Evolutionary conservation across 257 asterid genomes (phyloP).

Genomic region (Ligustrum vulgare): DNA sequence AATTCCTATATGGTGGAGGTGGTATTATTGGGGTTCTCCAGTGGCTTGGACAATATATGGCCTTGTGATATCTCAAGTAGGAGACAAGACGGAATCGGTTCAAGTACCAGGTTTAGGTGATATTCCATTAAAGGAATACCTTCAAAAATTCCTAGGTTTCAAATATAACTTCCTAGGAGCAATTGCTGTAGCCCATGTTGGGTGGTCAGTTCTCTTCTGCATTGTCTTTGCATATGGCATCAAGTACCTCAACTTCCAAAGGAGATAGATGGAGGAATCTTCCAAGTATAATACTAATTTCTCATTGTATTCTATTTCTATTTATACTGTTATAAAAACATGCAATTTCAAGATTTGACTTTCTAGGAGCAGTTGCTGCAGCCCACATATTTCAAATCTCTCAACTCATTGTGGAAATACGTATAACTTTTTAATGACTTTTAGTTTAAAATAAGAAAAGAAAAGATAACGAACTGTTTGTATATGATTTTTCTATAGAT

Average conservation of each 20-base stretch:
- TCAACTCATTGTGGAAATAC: neutral
- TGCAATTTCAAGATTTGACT: neutral
- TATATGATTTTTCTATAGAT: too few relatives aligned
- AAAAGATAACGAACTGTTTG: too few relatives aligned
- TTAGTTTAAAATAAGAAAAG: too few relatives aligned
- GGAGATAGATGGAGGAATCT: constrained; percentile 42
- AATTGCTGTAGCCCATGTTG: constrained; percentile 64
- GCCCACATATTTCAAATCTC: neutral
- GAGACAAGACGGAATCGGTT: constrained; percentile 21
- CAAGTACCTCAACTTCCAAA: constrained; percentile 73
- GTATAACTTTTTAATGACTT: too few relatives aligned
- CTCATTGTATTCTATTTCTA: neutral
- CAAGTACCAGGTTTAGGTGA: constrained; percentile 46
- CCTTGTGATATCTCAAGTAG: constrained; percentile 1
- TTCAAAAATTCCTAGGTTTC: constrained; percentile 45
- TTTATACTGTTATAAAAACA: neutral
- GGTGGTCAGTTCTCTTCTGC: constrained; percentile 67
- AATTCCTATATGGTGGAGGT: constrained; percentile 17
- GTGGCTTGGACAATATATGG: constrained; percentile 7
- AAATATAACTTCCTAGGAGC: constrained; percentile 64
- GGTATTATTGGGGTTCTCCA: constrained; percentile 11
- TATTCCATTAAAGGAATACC: constrained; percentile 45
- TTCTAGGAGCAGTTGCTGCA: neutral
- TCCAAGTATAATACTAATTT: neutral
- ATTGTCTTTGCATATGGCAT: constrained; percentile 68